Evolutionary conservation across 1,284 basidiomycete species (phyloP), one percentile per base, ranked within the genome.

Genomic region (Cerrena zonata): DNA sequence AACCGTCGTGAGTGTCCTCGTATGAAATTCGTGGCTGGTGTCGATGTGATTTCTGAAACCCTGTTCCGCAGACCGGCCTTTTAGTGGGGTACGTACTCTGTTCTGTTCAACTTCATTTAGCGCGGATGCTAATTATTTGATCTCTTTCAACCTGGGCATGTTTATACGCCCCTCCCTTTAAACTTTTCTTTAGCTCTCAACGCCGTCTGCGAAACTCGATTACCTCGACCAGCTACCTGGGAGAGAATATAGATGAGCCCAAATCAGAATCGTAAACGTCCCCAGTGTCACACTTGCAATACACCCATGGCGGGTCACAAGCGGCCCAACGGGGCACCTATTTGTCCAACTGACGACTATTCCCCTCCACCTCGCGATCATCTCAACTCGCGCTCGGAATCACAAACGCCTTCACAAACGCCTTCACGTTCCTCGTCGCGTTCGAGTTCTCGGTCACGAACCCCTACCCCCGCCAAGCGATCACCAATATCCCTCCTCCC

Each of bases 241-340:
- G 7, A 15, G 30, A 34, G 30, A 34, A 15, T 34, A 34, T 22
- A 42, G n/a, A 54, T 55, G 51, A 37, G 55, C 43, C 50, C 54
- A 25, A n/a, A 40, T 34, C n/a, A n/a, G n/a, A n/a, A n/a, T n/a
- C 56, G 64, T 34, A 65, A 61, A 53, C 58, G 58, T 34, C 65
- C 62, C 23, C 19, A 49, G n/a, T 67, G 65, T 51, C 63, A 61
- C 38, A 59, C 53, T 18, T 67, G 65, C 47, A 58, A 61, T 11
- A 36, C 47, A 2, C 62, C 55, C 36, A 67, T 67, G 65, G 60
- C 57, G 1, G 65, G 65, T 18, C 65, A 67, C 56, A 66, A 63
- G 53, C 61, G 65, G 18, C 63, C 63, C 2, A 43, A 61, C 39
- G 62, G 63, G 34, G 34, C 27, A 40, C 61, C 58, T 27, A 51